Percentiles rank a stretch among this genome's conserved stretches.
phyloP scores from a whole-genome alignment of 2,329 filamentous ascomycete genomes.

The Phoma sp. region DNA sequence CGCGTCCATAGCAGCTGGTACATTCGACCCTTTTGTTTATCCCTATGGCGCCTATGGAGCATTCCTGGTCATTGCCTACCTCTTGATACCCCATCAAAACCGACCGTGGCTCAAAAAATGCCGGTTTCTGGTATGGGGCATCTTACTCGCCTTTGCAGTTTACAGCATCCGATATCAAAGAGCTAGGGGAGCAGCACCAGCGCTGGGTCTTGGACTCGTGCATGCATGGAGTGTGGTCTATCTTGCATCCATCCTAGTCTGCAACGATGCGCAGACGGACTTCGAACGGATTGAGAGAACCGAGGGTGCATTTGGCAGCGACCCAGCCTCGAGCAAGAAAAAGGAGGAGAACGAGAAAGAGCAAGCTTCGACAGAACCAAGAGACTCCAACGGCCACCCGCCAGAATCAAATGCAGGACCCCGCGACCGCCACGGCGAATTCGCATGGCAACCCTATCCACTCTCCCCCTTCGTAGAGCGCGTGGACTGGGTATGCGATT shows the following conservation, averaged over 20 bases:
- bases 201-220: conserved; percentile 62
- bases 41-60: conserved; percentile 52
- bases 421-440: conserved; percentile 41
- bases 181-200: conserved; percentile 58
- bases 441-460: conserved; percentile 63
- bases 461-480: conserved; percentile 56
- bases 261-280: conserved; percentile 62
- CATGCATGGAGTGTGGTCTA: conserved; percentile 62
- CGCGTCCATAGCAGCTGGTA: conserved; percentile 46
- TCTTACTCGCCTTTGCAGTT: conserved; percentile 52
- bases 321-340: background rate
- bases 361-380: background rate
- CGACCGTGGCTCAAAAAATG: conserved; percentile 48
- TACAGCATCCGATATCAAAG: conserved; percentile 55
- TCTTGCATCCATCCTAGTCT: conserved; percentile 59
- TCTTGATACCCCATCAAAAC: conserved; percentile 58
- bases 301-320: conserved; percentile 31
- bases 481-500: conserved; percentile 63
- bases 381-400: background rate
- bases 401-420: conserved; percentile 28
- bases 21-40: conserved; percentile 53
- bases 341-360: background rate
- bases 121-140: conserved; percentile 55
- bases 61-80: conserved; percentile 54
- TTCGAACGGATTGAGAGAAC: conserved; percentile 62